These are phyloP conservation scores for Berkeleyomyces basicola DNA, from an alignment of 2,329 filamentous ascomycete genomes.

Conservation along the genomic window DNA sequence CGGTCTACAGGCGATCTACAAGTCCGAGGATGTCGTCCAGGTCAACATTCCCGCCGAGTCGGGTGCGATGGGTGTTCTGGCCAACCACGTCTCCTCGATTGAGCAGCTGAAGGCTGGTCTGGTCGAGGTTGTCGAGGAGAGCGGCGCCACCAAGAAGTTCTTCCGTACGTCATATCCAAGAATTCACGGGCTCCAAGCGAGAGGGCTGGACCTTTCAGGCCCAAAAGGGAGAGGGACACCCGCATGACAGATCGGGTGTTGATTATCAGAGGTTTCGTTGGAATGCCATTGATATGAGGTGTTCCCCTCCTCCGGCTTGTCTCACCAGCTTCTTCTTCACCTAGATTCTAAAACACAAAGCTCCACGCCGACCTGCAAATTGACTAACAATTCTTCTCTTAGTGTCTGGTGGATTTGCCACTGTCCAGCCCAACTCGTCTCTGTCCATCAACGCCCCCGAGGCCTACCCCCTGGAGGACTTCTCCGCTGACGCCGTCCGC, in stretches of 20 bases:
- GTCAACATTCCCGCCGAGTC: conserved; percentile 98
- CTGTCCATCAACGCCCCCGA: conserved; percentile 98
- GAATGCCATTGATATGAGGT: too few species aligned
- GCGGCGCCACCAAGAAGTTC: conserved; percentile 80
- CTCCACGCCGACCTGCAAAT: not conserved
- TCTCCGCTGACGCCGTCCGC: conserved; percentile 78
- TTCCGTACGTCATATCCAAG: conserved; percentile 56
- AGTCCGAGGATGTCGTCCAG: conserved; percentile 61
- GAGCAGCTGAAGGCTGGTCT: conserved; percentile 97
- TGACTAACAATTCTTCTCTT: conserved; percentile 2
- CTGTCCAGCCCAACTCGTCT: conserved; percentile 85
- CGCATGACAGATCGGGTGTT: too few species aligned
- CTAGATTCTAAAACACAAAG: too few species aligned
- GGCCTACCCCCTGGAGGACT: conserved; percentile 87
- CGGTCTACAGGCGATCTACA: conserved; percentile 46
- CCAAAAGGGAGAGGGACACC: too few species aligned
- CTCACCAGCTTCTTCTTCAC: not conserved
- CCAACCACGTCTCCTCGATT: conserved; percentile 96
- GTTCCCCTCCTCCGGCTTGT: not conserved
- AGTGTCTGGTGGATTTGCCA: conserved; percentile 95
- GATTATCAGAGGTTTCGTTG: too few species aligned
- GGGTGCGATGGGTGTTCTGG: conserved; percentile 98
- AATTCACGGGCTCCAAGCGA: too few species aligned
- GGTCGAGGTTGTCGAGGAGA: conserved; percentile 90
- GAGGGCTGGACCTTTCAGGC: too few species aligned